Evolutionary conservation across 768 basidiomycete species (phyloP).

Genomic region (Mycena belliarum): DNA sequence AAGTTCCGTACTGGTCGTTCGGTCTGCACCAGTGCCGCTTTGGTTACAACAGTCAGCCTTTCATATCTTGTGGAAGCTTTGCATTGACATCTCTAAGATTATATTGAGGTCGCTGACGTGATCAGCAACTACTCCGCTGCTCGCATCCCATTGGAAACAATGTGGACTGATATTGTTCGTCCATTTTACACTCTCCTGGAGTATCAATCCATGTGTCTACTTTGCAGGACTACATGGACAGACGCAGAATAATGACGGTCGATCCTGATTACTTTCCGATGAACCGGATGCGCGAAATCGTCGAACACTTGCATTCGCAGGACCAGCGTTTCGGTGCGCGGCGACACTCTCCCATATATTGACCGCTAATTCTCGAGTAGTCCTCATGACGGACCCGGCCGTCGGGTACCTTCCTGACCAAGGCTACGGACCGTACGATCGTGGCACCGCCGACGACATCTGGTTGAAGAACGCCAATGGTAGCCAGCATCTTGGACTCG

Average conservation of each 20-base stretch:
- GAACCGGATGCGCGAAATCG: constrained; percentile 62
- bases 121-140: constrained; percentile 62
- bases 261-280: constrained; percentile 71
- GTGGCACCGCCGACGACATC: constrained; percentile 52
- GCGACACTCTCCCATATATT: background rate
- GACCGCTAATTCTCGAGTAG: constrained; percentile 31
- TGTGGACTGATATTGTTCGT: constrained; percentile 75
- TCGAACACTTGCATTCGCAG: constrained; percentile 58
- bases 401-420: constrained; percentile 51
- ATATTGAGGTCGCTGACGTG: constrained; percentile 60
- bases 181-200: background rate
- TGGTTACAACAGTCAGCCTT: constrained; percentile 54
- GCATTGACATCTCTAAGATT: constrained; percentile 42
- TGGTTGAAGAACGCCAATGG: constrained; percentile 68
- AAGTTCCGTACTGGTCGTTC: constrained; percentile 76
- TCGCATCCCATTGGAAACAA: constrained; percentile 69
- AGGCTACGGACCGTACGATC: constrained; percentile 54
- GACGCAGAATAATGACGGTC: constrained; percentile 66
- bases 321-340: constrained; percentile 57
- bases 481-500: constrained; percentile 54
- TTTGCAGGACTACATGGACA: constrained; percentile 63
- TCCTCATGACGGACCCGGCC: constrained; percentile 76
- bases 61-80: background rate
- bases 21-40: constrained; percentile 75
- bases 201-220: too few relatives aligned